Conservation (phyloP, 164 flowering plant genomes). For the Hamamelis virginiana region DNA sequence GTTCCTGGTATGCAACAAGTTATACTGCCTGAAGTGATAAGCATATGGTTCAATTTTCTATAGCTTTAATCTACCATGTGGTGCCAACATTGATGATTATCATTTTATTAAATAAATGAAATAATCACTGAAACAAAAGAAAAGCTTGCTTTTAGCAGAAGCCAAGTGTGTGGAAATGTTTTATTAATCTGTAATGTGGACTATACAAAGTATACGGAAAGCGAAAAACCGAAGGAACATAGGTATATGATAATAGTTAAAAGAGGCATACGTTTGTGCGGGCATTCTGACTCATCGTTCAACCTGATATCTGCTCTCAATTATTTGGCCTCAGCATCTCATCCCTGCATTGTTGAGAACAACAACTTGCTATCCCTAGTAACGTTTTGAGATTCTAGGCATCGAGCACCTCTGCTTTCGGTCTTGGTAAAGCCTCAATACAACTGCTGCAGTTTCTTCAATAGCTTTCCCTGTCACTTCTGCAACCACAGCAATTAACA, state of each 20-base stretch:
- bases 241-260: neutral
- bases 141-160: neutral
- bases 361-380: constrained; percentile 33
- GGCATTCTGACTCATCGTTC: neutral
- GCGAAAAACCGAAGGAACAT: neutral
- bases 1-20: too few relatives aligned
- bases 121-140: neutral
- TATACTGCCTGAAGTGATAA: too few relatives aligned
- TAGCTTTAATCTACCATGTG: too few relatives aligned
- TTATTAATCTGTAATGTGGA: neutral
- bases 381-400: constrained; percentile 86
- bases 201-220: neutral
- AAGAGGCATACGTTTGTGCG: neutral
- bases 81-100: too few relatives aligned
- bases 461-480: constrained; percentile 93
- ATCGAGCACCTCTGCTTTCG: constrained; percentile 63
- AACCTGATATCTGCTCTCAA: neutral
- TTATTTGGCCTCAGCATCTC: neutral
- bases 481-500: constrained; percentile 31
- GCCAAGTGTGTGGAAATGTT: neutral
- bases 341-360: neutral
- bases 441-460: constrained; percentile 89
- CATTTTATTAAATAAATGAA: neutral
- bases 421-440: constrained; percentile 80
- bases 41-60: too few relatives aligned